Base-by-base conservation (phyloP, 2,329 filamentous ascomycete genomes). In the Penicillium janthinellum region DNA sequence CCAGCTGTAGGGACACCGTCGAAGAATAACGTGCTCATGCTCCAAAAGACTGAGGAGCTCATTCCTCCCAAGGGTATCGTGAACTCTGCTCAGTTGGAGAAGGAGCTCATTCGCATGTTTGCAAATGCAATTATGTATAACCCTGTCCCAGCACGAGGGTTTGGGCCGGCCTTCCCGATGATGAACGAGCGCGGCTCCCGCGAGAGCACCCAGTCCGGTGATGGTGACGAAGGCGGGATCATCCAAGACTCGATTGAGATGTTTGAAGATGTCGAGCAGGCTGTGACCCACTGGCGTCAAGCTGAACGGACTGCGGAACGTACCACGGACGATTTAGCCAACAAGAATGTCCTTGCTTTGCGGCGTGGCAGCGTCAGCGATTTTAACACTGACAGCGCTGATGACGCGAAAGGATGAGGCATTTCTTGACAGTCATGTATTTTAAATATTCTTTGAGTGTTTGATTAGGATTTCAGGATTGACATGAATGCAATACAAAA, bases 101-200 rank as follows among this genome's bases (percentile, higher is more conserved):
- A 92, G 66, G 94, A 98, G 74, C 81, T 98, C 11, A 91, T 96
- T 68, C 90, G 96, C 69, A 97, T 98, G 91, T 96, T 98, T 75
- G 92, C 92, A 66, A 98, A 98, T 71, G 94, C 95, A 17, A 90
- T 97, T 76, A 98, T 99, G 95, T 99, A 96, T 81, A 98, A 98
- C 69, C 88, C 90, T 0, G 91, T 96, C 63, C 88, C 89, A 0
- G 82, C 90, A 65, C 85, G 88, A 28, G 89, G 90, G 0, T 86
- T 89, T 10, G 89, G 89, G 0, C 80, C 83, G 1, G 79, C 82
- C 0, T 90, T 92, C 64, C 75, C 67, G 52, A 76, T 73, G 81
- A 81, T 61, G 74, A 81, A 65, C 71, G 83, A 66, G 73, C 70
- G 66, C 57, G 74, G 68, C 31, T 73, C 70, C 22, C 67, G 67